Evolutionary conservation across 306 rosid genomes (phyloP), one percentile per base, ranked within the genome.

Genomic region (Cicer yamashitae): DNA sequence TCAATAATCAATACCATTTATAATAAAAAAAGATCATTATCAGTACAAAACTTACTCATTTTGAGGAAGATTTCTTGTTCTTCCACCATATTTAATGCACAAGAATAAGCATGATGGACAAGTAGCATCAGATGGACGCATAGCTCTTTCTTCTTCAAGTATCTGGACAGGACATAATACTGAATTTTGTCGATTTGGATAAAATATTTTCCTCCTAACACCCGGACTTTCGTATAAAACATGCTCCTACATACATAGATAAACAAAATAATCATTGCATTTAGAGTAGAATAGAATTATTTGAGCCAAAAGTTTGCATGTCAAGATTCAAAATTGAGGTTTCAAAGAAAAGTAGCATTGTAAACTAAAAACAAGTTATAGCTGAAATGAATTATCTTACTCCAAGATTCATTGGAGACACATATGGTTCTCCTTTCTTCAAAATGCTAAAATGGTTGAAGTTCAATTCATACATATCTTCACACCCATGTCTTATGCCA

Each of bases 41-140:
- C 17, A 41, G 52, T 47, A 47, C 7, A 66, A 37, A 75, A 51
- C 98, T 84, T 84, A 93, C 98, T 93, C 96, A 79, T 93, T 91
- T 79, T 89, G 98, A 44, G 98, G 98, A 76, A 89, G 87, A 75
- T 93, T 93, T 79, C 98, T 89, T 56, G 98, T 93, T 68, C 97
- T 91, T 83, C 98, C 98, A 65, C 98, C 97, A 69, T 93, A 93
- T 83, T 93, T 93, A 60, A 93, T 93, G 73, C 98, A 93, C 81
- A 93, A 86, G 89, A 93, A 93, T 67, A 93, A 82, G 86, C 86
- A 85, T 50, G 98, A 93, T 73, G 96, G 98, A 65, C 96, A 91
- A 72, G 78, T 81, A 51, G 83, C 68, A 85, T 89, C 96, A 10
- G 83, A 89, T 52, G 97, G 96, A 51, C 98, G 93, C 98, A 93